A percentile compares a stretch with the other conserved stretches of the same genome.
Conservation (phyloP, 768 basidiomycete genomes). For the Asterophora lycoperdoides region DNA sequence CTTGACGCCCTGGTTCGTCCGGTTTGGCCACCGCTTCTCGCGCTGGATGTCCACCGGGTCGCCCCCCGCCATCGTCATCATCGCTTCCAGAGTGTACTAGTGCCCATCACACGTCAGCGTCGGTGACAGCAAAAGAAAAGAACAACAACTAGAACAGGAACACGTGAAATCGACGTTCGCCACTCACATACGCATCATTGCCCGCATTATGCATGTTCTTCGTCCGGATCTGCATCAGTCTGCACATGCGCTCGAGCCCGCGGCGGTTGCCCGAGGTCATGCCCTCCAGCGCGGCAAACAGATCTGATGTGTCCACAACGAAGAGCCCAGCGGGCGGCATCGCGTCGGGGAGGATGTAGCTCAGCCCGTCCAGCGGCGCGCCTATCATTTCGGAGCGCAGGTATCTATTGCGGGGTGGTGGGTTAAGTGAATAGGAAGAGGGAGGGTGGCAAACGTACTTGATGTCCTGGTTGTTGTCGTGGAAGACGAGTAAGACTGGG, state of each 20-base stretch:
- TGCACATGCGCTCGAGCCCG: constrained; percentile 57
- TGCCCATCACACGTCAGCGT: background rate
- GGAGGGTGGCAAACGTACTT: constrained; percentile 41
- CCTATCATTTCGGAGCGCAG: constrained; percentile 47
- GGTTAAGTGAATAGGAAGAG: background rate
- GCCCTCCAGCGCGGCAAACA: constrained; percentile 74
- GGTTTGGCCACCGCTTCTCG: constrained; percentile 75
- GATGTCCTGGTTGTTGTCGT: constrained; percentile 74
- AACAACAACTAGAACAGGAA: too few species aligned
- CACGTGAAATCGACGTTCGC: too few species aligned
- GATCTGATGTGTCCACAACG: constrained; percentile 67
- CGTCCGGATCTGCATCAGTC: constrained; percentile 54
- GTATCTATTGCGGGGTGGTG: constrained; percentile 33
- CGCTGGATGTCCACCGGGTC: constrained; percentile 72
- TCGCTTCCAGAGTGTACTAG: constrained; percentile 66
- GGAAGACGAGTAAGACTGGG: constrained; percentile 76
- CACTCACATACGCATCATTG: constrained; percentile 78
- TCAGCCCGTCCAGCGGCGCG: constrained; percentile 48
- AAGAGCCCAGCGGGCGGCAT: constrained; percentile 52
- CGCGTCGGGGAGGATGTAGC: constrained; percentile 54
- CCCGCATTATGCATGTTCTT: constrained; percentile 76
- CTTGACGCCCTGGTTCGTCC: constrained; percentile 41
- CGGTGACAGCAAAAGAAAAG: too few species aligned
- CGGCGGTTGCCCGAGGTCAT: constrained; percentile 47
- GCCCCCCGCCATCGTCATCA: constrained; percentile 71